Percentiles rank a stretch among this genome's conserved stretches.
Evolutionary conservation across 1,284 basidiomycete species (phyloP).

Genomic region (Rhodofomes roseus): DNA sequence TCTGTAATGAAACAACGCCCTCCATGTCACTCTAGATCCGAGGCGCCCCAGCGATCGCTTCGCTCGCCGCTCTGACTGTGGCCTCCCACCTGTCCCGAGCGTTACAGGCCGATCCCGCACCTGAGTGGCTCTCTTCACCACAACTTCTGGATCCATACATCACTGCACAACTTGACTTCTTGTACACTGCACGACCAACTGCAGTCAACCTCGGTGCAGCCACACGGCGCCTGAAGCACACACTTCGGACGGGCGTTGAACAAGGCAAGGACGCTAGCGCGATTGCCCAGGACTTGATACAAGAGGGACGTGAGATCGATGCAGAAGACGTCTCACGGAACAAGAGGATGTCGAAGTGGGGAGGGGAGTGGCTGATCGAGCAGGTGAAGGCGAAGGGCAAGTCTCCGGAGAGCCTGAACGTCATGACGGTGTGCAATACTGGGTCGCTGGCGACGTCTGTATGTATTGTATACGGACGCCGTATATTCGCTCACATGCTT

Average conservation of each 20-base stretch:
- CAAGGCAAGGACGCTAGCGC: conserved; percentile 40
- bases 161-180: conserved; percentile 59
- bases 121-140: conserved; percentile 48
- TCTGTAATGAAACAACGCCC: background rate
- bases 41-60: conserved; percentile 92
- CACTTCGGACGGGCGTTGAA: conserved; percentile 37
- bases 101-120: conserved; percentile 38
- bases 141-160: conserved; percentile 49
- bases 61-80: conserved; percentile 80
- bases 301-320: conserved; percentile 63
- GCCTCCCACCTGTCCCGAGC: conserved; percentile 56
- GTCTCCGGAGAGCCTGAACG: conserved; percentile 55
- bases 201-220: conserved; percentile 90
- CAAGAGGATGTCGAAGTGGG: conserved; percentile 75
- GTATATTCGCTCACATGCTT: background rate
- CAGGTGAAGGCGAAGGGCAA: conserved; percentile 47
- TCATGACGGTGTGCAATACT: conserved; percentile 95
- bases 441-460: conserved; percentile 91
- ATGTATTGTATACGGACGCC: conserved; percentile 24
- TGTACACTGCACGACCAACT: conserved; percentile 86
- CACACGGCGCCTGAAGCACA: conserved; percentile 62
- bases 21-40: conserved; percentile 55
- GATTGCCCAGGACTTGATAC: conserved; percentile 58
- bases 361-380: conserved; percentile 80
- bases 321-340: conserved; percentile 85